phyloP scores from a whole-genome alignment of 176 grass and related monocot species.

The Oryza australiensis region DNA sequence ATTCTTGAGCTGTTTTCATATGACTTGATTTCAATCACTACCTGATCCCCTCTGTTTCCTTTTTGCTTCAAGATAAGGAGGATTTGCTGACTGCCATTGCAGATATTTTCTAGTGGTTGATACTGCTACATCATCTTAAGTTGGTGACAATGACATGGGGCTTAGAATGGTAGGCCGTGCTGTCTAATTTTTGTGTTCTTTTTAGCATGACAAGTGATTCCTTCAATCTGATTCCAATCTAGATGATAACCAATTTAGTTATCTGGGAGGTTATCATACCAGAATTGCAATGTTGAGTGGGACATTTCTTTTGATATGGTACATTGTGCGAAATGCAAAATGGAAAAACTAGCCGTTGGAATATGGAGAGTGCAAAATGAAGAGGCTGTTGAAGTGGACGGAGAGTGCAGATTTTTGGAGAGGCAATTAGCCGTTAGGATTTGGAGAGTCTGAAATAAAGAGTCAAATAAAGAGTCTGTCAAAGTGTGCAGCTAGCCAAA shows the following conservation, averaged over 20 bases:
- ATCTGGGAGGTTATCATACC: neutral
- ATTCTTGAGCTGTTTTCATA: neutral
- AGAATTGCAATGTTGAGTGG: too few species aligned
- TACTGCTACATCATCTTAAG: neutral
- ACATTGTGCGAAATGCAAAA: too few species aligned
- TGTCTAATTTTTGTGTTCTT: neutral
- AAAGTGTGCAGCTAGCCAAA: too few species aligned
- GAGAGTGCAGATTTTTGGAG: too few species aligned
- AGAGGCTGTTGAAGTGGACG: too few species aligned
- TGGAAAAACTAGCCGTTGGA: too few species aligned
- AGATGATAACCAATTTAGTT: neutral
- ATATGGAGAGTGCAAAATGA: too few species aligned
- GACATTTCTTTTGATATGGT: too few species aligned
- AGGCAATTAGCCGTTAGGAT: too few species aligned
- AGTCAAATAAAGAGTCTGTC: too few species aligned
- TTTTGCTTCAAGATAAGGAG: constrained; percentile 15
- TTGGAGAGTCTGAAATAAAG: too few species aligned
- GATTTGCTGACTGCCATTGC: neutral
- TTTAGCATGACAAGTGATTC: neutral
- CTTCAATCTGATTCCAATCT: neutral
- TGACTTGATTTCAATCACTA: constrained; percentile 8
- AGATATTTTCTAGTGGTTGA: constrained; percentile 14
- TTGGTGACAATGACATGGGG: constrained; percentile 12
- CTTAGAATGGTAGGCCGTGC: neutral
- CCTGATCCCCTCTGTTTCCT: neutral